These are phyloP conservation scores for Tetrapisispora iriomotensis DNA, from an alignment of 805 yeast species.

Conservation along the genomic window DNA sequence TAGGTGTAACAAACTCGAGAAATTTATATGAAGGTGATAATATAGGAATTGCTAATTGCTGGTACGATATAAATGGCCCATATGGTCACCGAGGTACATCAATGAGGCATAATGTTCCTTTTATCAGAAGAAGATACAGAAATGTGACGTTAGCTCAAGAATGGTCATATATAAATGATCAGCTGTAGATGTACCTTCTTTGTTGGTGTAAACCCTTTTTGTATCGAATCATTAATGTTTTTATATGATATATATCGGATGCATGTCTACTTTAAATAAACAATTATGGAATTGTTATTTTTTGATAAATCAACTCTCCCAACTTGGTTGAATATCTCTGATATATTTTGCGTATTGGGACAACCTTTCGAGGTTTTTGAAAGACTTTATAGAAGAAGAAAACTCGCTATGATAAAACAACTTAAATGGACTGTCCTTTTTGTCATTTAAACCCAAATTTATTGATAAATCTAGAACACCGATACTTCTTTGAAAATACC, in stretches of 20 bases:
- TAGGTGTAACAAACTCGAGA: constrained; percentile 15
- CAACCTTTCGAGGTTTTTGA: constrained; percentile 11
- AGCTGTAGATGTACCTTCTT: background rate
- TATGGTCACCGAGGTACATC: constrained; percentile 15
- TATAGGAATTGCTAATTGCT: constrained; percentile 19
- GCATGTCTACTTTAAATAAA: background rate
- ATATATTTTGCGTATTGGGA: constrained; percentile 22
- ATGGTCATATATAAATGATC: constrained; percentile 18
- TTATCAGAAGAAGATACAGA: constrained; percentile 21
- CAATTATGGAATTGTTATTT: background rate
- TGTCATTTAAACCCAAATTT: constrained; percentile 25
- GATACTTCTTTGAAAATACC: constrained; percentile 89
- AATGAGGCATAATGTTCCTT: constrained; percentile 26
- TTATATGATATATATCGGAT: background rate
- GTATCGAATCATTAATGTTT: no score
- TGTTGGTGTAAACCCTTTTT: no score
- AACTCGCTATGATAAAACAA: constrained; percentile 35
- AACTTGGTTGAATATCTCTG: constrained; percentile 30
- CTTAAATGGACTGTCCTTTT: constrained; percentile 27
- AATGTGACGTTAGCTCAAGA: constrained; percentile 21
- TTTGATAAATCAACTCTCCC: constrained; percentile 13
- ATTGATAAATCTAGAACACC: constrained; percentile 49
- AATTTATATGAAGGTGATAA: constrained; percentile 9
- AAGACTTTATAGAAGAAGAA: constrained; percentile 11
- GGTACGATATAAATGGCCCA: constrained; percentile 18